Evolutionary conservation across 257 asterid genomes (phyloP), one percentile per base, ranked within the genome.

Genomic region (Capsicum baccatum): DNA sequence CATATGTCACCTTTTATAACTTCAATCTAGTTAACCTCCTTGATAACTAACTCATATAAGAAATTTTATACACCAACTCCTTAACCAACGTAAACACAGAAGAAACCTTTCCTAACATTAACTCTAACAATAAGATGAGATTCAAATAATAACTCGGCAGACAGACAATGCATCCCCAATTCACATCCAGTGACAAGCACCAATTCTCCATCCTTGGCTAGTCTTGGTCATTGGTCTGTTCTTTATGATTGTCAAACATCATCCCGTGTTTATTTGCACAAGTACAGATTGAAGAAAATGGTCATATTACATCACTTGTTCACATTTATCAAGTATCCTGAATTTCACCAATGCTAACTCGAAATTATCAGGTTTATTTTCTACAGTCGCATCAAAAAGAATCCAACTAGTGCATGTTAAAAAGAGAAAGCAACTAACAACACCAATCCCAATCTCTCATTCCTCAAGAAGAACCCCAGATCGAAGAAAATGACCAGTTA

Each of bases 1-100:
- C 33, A 69, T 69, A 69, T 69, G 26, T 69, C 39, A 69, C 78
- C 54, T 69, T 8, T 15, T 16, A 37, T 68, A 68, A 37, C 76
- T 68, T 68, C 76, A 68, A 14, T 14, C 2, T 0, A 68, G 76
- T 37, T 68, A 68, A 68, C 76, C 26, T 74, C 15, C 21, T 52
- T 52, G 64, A 54, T 9, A 54, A 54, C 50, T 52, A 78, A 54
- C 64, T 55, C 82, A 78, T 26, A 11, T 76, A 16, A 26, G 81
- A 76, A 70, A 70, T 8, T 44, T 0, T 71, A 44, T 47, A 26
- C 58, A 21, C n/a, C 0, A 5, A 47, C 16, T 17, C 54, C 54
- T 69, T 4, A 69, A 39, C 33, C 33, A 39, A 69, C 52, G 9
- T 39, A 14, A 69, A 69, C 54, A 69, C 39, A 69, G 26, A 68